These are phyloP conservation scores for Diplocarpon rosae DNA, from an alignment of 2,329 filamentous ascomycete genomes.

Conservation along the genomic window DNA sequence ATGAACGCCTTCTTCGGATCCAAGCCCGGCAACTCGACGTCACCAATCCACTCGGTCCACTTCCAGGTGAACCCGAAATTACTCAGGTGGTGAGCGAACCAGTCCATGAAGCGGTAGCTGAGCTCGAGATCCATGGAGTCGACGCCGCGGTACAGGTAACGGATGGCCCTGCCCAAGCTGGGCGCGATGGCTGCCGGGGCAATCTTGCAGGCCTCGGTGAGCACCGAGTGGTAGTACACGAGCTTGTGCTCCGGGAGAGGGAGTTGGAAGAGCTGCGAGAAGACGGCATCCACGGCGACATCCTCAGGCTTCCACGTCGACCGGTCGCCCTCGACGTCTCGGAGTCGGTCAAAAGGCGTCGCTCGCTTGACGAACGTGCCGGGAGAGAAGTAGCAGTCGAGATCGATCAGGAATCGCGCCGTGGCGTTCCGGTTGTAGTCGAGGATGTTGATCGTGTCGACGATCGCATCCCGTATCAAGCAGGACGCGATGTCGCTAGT, in stretches of 20 bases:
- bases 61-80: slow-evolving; percentile 99
- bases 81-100: slow-evolving; percentile 95
- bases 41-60: slow-evolving; percentile 93
- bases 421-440: slow-evolving; percentile 84
- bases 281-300: slow-evolving; percentile 92
- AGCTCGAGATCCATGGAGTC: slow-evolving; percentile 81
- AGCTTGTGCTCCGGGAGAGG: slow-evolving; percentile 84
- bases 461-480: slow-evolving; percentile 71
- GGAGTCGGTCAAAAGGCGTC: slow-evolving; percentile 82
- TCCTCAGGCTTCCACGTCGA: slow-evolving; percentile 97
- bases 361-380: slow-evolving; percentile 88
- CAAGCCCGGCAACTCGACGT: slow-evolving; percentile 64
- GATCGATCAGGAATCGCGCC: slow-evolving; percentile 81
- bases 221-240: slow-evolving; percentile 90
- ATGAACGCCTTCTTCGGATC: slow-evolving; percentile 93
- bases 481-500: slow-evolving; percentile 67
- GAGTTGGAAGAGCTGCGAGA: slow-evolving; percentile 85
- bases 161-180: slow-evolving; percentile 83
- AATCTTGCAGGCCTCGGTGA: slow-evolving; percentile 93
- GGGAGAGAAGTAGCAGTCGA: slow-evolving; percentile 88
- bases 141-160: slow-evolving; percentile 76
- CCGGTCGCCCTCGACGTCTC: slow-evolving; percentile 51
- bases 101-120: slow-evolving; percentile 80
- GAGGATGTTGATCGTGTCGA: slow-evolving; percentile 88
- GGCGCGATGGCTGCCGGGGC: slow-evolving; percentile 94